Conservation (phyloP, 164 flowering plant genomes). For the Protea cynaroides region DNA sequence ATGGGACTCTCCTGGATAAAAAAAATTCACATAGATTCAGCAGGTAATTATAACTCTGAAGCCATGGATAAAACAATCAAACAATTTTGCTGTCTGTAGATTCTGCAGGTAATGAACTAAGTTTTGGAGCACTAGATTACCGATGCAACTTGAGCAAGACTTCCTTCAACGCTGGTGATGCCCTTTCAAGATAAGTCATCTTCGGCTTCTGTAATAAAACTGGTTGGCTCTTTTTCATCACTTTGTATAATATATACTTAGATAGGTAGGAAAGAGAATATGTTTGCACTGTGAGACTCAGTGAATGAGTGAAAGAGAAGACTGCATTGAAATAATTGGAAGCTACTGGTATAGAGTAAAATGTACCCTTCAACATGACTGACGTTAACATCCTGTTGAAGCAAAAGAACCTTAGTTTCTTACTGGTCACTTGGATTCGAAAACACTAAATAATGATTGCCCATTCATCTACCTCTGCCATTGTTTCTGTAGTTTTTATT, state of each 20-base stretch:
- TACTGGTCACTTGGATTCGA: too few species aligned
- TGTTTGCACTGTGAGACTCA: background rate
- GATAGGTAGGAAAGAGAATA: too few species aligned
- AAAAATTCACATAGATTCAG: too few species aligned
- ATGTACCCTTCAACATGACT: background rate
- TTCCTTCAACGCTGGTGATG: slow-evolving; percentile 55
- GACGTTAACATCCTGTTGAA: background rate
- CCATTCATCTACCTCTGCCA: too few species aligned
- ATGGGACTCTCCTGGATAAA: too few species aligned
- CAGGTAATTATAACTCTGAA: too few species aligned
- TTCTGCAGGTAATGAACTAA: background rate
- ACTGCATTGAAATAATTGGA: background rate
- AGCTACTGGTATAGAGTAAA: background rate
- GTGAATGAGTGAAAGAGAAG: background rate
- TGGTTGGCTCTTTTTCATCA: too few species aligned
- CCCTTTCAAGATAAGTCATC: slow-evolving; percentile 54
- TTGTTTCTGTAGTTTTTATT: too few species aligned
- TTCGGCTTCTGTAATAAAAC: background rate
- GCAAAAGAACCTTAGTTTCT: background rate
- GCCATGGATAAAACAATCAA: background rate
- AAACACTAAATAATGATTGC: too few species aligned
- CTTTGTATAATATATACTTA: too few species aligned
- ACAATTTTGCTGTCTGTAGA: background rate
- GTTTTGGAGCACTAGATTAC: slow-evolving; percentile 21
- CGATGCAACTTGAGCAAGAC: slow-evolving; percentile 51